Evolutionary conservation across 2,329 filamentous ascomycete species (phyloP).

Genomic region (Xylaria digitata): DNA sequence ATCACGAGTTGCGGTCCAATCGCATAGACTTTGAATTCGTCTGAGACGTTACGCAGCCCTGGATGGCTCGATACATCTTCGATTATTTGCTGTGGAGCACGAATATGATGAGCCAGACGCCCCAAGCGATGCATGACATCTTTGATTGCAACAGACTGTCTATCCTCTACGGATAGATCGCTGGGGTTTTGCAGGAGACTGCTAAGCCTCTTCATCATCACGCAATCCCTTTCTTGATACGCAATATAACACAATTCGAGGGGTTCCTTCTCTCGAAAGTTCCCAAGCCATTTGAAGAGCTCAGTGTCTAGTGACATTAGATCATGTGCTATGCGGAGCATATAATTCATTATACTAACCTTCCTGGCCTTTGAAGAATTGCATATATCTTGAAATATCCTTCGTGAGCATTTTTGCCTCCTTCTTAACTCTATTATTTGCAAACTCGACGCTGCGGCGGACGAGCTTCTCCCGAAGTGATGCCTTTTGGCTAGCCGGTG

Average conservation of each 20-base stretch:
- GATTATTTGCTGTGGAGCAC: conserved; percentile 54
- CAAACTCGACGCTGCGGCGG: conserved; percentile 35
- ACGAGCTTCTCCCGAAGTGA: conserved; percentile 38
- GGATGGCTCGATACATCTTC: conserved; percentile 48
- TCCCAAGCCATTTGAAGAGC: conserved; percentile 33
- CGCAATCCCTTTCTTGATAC: conserved; percentile 34
- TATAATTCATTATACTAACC: conserved; percentile 28
- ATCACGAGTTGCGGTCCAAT: background rate
- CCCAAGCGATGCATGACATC: conserved; percentile 57
- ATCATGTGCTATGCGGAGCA: background rate
- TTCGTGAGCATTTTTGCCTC: conserved; percentile 26
- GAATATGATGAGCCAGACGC: conserved; percentile 57
- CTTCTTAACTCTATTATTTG: conserved; percentile 32
- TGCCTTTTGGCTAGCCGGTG: conserved; percentile 11
- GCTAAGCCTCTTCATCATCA: conserved; percentile 30
- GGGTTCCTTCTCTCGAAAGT: conserved; percentile 1
- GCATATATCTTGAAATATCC: conserved; percentile 10
- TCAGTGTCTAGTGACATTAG: conserved; percentile 30
- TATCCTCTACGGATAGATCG: conserved; percentile 7
- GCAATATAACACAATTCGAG: conserved; percentile 35
- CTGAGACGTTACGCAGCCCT: conserved; percentile 50
- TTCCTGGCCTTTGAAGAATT: background rate
- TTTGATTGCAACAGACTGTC: conserved; percentile 35
- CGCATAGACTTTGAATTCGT: conserved; percentile 44
- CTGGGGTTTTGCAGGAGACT: background rate